phyloP scores from a whole-genome alignment of 495 filamentous ascomycete genomes.

The Podospora pseudopauciseta region DNA sequence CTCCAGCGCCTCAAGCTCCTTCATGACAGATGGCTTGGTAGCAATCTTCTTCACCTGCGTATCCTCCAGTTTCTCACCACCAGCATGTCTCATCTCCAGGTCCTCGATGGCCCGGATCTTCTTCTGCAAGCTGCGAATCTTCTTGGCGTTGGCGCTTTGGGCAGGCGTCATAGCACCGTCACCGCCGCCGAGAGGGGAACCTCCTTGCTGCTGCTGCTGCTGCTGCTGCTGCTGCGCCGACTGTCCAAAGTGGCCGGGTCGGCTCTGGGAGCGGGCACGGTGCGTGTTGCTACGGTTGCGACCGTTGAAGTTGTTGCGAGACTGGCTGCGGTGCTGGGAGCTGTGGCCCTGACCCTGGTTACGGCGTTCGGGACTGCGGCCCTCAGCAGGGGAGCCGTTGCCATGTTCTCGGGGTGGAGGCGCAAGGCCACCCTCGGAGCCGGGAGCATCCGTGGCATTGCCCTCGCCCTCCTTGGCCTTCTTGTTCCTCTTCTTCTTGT shows the following conservation, averaged over 20 bases:
- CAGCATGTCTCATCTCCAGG: conserved; percentile 89
- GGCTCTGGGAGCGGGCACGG: conserved; percentile 33
- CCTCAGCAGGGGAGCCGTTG: conserved; percentile 39
- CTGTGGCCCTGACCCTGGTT: conserved; percentile 41
- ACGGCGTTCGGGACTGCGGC: conserved; percentile 64
- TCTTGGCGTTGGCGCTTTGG: conserved; percentile 65
- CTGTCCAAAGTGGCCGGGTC: conserved; percentile 36
- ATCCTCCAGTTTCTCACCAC: conserved; percentile 93
- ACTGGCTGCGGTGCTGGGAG: conserved; percentile 51
- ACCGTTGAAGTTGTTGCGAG: conserved; percentile 50
- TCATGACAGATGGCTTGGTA: conserved; percentile 76
- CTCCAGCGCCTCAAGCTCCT: conserved; percentile 63
- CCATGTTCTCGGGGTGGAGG: conserved; percentile 41
- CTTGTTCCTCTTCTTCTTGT: conserved; percentile 99
- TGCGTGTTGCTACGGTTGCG: conserved; percentile 47
- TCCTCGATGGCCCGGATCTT: conserved; percentile 98
- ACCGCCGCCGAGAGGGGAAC: conserved; percentile 41
- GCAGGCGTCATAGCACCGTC: conserved; percentile 31
- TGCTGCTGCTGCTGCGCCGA: conserved; percentile 22
- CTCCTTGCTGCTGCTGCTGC: conserved; percentile 19
- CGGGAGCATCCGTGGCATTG: conserved; percentile 38
- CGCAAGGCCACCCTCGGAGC: conserved; percentile 36
- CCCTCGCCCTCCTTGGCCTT: conserved; percentile 88
- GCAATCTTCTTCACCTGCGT: conserved; percentile 98
- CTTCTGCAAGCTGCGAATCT: conserved; percentile 84